Conservation (phyloP, 345 rosid genomes). For the Euphorbia peplus region DNA sequence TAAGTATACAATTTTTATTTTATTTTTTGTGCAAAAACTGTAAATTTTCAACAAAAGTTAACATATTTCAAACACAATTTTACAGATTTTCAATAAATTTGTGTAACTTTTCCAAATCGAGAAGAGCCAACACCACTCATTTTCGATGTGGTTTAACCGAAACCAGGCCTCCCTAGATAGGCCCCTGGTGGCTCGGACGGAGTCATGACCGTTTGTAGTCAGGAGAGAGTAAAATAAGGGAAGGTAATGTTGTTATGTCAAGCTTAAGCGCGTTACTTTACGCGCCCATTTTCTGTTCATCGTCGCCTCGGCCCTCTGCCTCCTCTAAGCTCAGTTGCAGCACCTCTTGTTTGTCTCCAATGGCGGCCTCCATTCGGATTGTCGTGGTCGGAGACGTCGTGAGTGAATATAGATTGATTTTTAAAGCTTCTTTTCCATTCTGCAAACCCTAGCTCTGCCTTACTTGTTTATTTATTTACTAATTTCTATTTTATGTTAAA, state of each 20-base stretch:
- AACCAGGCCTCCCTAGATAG: too few species aligned
- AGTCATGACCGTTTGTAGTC: too few species aligned
- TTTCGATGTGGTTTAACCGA: too few species aligned
- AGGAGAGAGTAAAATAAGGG: too few species aligned
- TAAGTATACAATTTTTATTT: too few species aligned
- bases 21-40: too few species aligned
- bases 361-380: slow-evolving; percentile 47
- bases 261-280: slow-evolving; percentile 24
- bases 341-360: slow-evolving; percentile 18
- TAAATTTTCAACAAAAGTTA: too few species aligned
- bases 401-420: slow-evolving; percentile 18
- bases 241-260: neutral
- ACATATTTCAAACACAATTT: too few species aligned
- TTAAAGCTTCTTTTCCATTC: neutral
- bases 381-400: slow-evolving; percentile 66
- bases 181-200: too few species aligned
- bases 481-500: slow-evolving; percentile 24
- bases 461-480: neutral
- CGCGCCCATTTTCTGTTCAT: slow-evolving; percentile 17
- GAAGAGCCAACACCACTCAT: too few species aligned
- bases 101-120: too few species aligned
- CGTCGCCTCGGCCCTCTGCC: slow-evolving; percentile 5
- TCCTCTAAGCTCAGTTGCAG: slow-evolving; percentile 2
- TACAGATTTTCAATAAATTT: too few species aligned
- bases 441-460: neutral